These are phyloP conservation scores for Rhizopogon roseolus DNA, from an alignment of 768 basidiomycete species.

Conservation along the genomic window DNA sequence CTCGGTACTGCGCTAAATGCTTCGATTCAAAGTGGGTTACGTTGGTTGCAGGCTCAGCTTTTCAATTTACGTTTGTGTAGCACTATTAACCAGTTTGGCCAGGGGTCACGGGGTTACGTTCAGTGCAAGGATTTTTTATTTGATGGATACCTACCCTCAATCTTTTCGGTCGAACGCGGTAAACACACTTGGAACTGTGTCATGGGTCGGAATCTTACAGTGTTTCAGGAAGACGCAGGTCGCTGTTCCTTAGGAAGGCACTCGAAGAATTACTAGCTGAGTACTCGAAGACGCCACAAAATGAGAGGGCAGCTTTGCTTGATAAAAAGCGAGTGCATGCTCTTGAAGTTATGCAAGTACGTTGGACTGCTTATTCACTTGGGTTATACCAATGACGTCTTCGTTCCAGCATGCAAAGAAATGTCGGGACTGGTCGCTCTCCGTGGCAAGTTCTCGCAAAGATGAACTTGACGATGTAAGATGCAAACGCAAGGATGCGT, in stretches of 20 bases:
- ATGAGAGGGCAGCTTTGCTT: neutral
- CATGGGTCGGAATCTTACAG: neutral
- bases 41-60: neutral
- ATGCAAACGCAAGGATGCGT: neutral
- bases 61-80: neutral
- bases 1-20: neutral
- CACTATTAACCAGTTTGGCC: neutral
- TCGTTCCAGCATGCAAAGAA: neutral
- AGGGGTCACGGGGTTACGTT: neutral
- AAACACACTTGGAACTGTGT: neutral
- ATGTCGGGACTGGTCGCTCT: neutral
- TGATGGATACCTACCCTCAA: neutral
- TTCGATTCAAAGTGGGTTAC: neutral
- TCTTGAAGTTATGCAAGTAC: neutral
- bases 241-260: neutral
- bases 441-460: neutral
- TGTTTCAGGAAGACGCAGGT: neutral
- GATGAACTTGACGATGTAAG: neutral
- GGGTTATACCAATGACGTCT: neutral
- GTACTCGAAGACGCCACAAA: neutral
- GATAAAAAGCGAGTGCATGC: neutral
- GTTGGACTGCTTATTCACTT: neutral
- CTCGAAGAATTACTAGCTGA: neutral
- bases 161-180: neutral
- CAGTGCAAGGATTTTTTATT: neutral